phyloP scores from a whole-genome alignment of 345 rosid species.

The Murraya koenigii region DNA sequence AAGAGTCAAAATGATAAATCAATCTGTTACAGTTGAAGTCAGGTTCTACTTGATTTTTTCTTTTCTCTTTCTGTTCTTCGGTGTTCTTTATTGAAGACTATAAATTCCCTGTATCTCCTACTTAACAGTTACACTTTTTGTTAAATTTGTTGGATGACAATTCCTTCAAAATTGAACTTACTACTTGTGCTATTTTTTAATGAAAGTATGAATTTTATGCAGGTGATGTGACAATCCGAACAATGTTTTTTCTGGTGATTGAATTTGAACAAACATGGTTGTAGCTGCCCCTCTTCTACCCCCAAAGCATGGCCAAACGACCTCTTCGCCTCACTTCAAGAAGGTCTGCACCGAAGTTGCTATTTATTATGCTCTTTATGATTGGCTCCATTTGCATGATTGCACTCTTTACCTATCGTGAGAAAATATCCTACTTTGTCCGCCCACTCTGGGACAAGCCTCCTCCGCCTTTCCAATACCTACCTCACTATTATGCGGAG shows the following conservation, averaged over 20 bases:
- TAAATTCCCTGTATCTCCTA: background rate
- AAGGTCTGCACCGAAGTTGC: conserved; percentile 39
- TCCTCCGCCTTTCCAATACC: conserved; percentile 57
- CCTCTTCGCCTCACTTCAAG: conserved; percentile 26
- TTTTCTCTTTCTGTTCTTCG: background rate
- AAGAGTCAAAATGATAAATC: background rate
- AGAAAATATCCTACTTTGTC: conserved; percentile 58
- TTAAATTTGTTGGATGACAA: background rate
- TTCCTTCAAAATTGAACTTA: background rate
- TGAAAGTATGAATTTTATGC: background rate
- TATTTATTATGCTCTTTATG: conserved; percentile 37
- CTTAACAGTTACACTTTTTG: background rate
- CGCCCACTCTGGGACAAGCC: conserved; percentile 94
- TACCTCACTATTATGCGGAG: conserved; percentile 93
- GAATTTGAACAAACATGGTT: conserved; percentile 18
- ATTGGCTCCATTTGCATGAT: conserved; percentile 49
- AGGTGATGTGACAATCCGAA: conserved; percentile 21
- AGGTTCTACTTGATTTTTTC: background rate
- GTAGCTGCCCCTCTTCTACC: conserved; percentile 8
- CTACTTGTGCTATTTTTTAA: background rate
- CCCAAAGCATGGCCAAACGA: conserved; percentile 46
- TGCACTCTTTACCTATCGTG: conserved; percentile 40
- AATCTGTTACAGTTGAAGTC: background rate
- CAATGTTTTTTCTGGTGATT: conserved; percentile 3
- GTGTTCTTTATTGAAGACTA: background rate